These are phyloP conservation scores for Ilyonectria robusta DNA, from an alignment of 2,329 filamentous ascomycete genomes.

Conservation along the genomic window DNA sequence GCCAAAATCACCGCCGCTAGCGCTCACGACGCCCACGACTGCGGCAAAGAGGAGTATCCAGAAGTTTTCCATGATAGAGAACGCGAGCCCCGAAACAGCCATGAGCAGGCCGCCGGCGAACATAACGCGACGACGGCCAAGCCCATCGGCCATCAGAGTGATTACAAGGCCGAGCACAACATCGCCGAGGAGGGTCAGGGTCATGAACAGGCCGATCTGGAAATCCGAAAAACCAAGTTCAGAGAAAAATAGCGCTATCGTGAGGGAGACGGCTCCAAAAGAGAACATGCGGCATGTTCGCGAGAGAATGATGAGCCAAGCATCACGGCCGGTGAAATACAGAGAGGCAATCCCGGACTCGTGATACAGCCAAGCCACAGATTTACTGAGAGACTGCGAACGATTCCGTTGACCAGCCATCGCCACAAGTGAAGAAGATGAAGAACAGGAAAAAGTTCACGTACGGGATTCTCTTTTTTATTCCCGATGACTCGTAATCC, in stretches of 20 bases:
- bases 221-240: conserved; percentile 69
- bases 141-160: conserved; percentile 70
- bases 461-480: conserved; percentile 6
- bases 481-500: conserved; percentile 11
- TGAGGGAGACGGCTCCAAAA: conserved; percentile 73
- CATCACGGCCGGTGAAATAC: conserved; percentile 57
- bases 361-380: conserved; percentile 52
- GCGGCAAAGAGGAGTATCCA: conserved; percentile 72
- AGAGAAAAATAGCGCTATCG: conserved; percentile 73
- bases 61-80: conserved; percentile 68
- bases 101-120: conserved; percentile 68
- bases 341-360: conserved; percentile 66
- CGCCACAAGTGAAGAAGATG: conserved; percentile 1
- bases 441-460: not conserved
- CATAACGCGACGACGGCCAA: conserved; percentile 70
- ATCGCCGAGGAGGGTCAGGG: conserved; percentile 72
- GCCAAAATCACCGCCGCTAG: conserved; percentile 76
- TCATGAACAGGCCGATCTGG: conserved; percentile 76
- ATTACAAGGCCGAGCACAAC: conserved; percentile 70
- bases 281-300: conserved; percentile 71
- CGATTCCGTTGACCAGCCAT: conserved; percentile 2
- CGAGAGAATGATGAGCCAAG: conserved; percentile 49
- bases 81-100: conserved; percentile 68
- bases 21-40: conserved; percentile 73
- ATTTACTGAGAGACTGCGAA: conserved; percentile 32